Evolutionary conservation across 2,329 filamentous ascomycete genomes (phyloP).

Genomic region (Cytospora paraplurivora): DNA sequence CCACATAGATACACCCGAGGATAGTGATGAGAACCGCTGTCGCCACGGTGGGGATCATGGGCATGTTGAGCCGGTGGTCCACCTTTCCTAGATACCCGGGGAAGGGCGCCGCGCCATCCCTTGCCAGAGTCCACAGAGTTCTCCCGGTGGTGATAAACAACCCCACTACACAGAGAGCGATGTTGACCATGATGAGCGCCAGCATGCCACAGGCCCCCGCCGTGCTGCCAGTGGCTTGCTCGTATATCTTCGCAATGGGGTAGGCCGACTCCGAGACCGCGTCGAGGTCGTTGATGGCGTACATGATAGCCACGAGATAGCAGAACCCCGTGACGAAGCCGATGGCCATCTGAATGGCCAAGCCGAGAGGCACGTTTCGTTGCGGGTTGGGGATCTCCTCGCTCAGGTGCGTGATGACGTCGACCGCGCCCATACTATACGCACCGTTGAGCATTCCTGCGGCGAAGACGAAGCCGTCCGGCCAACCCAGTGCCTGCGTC

Average conservation of each 20-base stretch:
- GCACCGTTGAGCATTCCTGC: slow-evolving; percentile 62
- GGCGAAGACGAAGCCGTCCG: slow-evolving; percentile 45
- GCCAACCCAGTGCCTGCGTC: slow-evolving; percentile 44
- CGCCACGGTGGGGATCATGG: slow-evolving; percentile 51
- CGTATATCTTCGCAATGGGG: slow-evolving; percentile 69
- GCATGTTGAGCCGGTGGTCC: slow-evolving; percentile 38
- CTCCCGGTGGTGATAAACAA: slow-evolving; percentile 44
- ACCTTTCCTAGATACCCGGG: slow-evolving; percentile 37
- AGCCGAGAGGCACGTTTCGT: slow-evolving; percentile 56
- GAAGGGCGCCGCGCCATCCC: slow-evolving; percentile 43
- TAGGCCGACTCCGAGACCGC: slow-evolving; percentile 53
- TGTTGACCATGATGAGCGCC: slow-evolving; percentile 43
- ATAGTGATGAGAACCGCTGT: slow-evolving; percentile 50
- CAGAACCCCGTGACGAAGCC: slow-evolving; percentile 55
- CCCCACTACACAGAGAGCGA: slow-evolving; percentile 41
- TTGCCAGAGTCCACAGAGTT: slow-evolving; percentile 45
- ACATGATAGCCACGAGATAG: slow-evolving; percentile 58
- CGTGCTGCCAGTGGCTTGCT: slow-evolving; percentile 55
- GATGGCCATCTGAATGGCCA: slow-evolving; percentile 52
- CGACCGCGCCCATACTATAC: slow-evolving; percentile 67
- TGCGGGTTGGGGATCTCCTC: slow-evolving; percentile 62
- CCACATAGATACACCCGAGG: slow-evolving; percentile 66
- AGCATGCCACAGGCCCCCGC: slow-evolving; percentile 55
- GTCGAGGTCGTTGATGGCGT: slow-evolving; percentile 59
- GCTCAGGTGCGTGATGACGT: slow-evolving; percentile 65